These are phyloP conservation scores for Fusarium pseudocircinatum DNA, from an alignment of 2,329 filamentous ascomycete species.

Conservation along the genomic window DNA sequence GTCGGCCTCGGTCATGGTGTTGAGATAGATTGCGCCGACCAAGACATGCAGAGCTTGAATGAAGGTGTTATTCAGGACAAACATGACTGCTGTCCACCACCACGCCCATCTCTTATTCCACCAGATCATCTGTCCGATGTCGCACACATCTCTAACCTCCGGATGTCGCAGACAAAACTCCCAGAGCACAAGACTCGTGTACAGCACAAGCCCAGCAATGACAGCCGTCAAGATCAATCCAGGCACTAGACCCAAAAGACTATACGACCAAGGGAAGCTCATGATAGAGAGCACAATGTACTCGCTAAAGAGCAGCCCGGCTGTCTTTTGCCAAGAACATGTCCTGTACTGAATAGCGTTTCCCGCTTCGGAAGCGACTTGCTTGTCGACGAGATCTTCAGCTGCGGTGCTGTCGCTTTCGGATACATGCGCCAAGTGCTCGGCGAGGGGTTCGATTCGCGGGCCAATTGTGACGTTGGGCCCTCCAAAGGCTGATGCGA, in stretches of 20 bases:
- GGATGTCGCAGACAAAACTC: constrained; percentile 90
- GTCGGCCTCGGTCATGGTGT: constrained; percentile 80
- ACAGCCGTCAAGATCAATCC: constrained; percentile 83
- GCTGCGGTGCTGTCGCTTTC: constrained; percentile 54
- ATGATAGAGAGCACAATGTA: constrained; percentile 93
- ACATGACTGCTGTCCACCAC: constrained; percentile 81
- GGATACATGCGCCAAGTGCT: constrained; percentile 46
- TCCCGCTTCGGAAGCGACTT: constrained; percentile 78
- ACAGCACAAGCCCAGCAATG: constrained; percentile 80
- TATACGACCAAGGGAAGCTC: constrained; percentile 95
- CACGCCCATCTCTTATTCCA: constrained; percentile 79
- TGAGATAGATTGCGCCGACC: constrained; percentile 85
- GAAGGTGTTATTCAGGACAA: constrained; percentile 91
- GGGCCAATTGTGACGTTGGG: constrained; percentile 56
- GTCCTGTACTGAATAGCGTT: constrained; percentile 90
- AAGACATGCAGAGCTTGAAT: constrained; percentile 85
- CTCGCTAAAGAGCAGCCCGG: constrained; percentile 88
- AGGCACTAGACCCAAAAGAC: constrained; percentile 83
- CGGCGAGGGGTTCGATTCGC: constrained; percentile 60
- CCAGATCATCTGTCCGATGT: constrained; percentile 92
- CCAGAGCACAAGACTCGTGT: constrained; percentile 73
- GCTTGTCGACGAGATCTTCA: constrained; percentile 62
- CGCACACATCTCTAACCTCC: constrained; percentile 89
- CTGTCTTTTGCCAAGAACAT: constrained; percentile 95
- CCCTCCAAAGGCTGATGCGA: constrained; percentile 51